Base-by-base conservation (phyloP, 441 rosid species). In the Melastoma candidum region DNA sequence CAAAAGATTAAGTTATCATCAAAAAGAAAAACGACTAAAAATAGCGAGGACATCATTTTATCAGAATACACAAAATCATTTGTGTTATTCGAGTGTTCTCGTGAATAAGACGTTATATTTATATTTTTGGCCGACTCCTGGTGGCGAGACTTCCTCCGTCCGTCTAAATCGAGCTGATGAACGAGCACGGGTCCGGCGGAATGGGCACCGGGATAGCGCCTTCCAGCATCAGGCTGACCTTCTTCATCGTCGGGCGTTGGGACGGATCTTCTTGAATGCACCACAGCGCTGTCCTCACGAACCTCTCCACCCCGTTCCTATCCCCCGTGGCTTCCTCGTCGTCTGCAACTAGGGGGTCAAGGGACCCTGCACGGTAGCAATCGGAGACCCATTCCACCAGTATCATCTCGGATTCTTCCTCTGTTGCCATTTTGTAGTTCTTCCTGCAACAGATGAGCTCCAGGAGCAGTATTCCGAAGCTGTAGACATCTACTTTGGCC, bases 401-500 rank as follows among this genome's bases (percentile, higher is more conserved):
- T 48, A 76, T 49, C 50, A 70, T 64, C 29, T 57, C 53, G 22
- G 59, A 47, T 48, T 73, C 81, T 2, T 68, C 63, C 10, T 49
- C 41, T 3, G 8, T 29, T 11, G 71, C 46, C 1, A 24, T 24
- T 32, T 60, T 56, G 26, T 47, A 60, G 7, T 59, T 69, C 65
- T 51, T 76, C 54, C 79, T 68, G 10, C 83, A 78, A 55, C 79
- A 76, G 26, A 83, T 65, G 52, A 77, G 58, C 78, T 77, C 83
- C 1, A 74, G 74, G 64, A 76, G 50, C 66, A 76, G 26, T 12
- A 74, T 68, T 8, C 88, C 80, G 11, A 75, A 79, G 69, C 82
- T 74, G 67, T 74, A 76, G 2, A 75, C 73, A 36, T 85, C 87
- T 1, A 82, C 85, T 53, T 80, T 73, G 27, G 51, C 71, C 4